phyloP scores from a whole-genome alignment of 306 rosid species.

The Castanea mollissima region DNA sequence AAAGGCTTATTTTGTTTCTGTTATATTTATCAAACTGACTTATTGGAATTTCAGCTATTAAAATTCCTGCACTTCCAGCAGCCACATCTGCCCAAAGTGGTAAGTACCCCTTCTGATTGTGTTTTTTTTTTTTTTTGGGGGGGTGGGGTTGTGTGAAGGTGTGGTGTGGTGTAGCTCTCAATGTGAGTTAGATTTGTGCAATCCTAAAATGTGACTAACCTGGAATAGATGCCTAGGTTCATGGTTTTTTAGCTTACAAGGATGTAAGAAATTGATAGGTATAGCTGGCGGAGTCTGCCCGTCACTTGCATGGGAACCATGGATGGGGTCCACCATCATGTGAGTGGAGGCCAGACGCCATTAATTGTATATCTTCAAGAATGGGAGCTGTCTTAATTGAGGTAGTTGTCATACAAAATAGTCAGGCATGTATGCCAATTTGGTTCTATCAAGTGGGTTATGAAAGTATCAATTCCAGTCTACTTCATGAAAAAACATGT shows the following conservation, averaged over 20 bases:
- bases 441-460: neutral
- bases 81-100: constrained; percentile 77
- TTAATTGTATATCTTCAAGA: neutral
- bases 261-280: no score
- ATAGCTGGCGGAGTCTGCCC: no score
- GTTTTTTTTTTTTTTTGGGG: neutral
- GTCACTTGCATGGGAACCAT: no score
- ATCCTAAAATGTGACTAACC: neutral
- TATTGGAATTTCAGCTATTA: constrained; percentile 60
- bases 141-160: rapidly evolving
- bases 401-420: neutral
- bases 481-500: neutral
- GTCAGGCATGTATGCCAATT: neutral
- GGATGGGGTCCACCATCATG: no score
- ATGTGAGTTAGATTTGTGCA: neutral
- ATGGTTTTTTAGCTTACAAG: neutral
- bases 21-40: neutral
- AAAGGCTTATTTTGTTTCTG: constrained; percentile 6
- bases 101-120: constrained; percentile 15
- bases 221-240: constrained; percentile 3
- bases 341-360: no score
- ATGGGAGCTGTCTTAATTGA: neutral
- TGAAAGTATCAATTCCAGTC: neutral
- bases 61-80: constrained; percentile 97
- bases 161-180: neutral